These are phyloP conservation scores for Pseudohyphozyma bogoriensis DNA, from an alignment of 768 basidiomycete species.

Conservation along the genomic window DNA sequence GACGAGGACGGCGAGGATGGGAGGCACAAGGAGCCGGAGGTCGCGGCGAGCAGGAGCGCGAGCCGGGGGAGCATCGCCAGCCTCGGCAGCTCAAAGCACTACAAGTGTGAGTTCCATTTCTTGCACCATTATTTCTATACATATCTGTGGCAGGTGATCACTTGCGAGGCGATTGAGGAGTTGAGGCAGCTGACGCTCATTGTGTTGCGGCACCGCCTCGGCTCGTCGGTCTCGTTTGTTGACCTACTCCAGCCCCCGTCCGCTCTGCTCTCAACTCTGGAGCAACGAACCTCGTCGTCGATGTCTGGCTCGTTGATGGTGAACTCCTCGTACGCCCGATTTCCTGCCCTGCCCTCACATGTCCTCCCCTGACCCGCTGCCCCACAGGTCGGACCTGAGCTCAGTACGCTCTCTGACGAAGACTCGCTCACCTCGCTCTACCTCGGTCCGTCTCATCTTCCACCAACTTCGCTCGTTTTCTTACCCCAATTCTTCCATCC, in stretches of 20 bases:
- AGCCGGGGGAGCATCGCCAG: background rate
- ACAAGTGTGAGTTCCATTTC: no score
- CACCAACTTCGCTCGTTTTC: background rate
- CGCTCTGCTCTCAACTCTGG: slow-evolving; percentile 3
- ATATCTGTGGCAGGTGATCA: background rate
- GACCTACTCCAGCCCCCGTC: background rate
- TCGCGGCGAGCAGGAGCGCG: background rate
- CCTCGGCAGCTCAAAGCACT: no score
- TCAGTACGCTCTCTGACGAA: background rate
- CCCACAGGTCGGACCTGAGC: background rate
- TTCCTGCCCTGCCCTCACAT: background rate
- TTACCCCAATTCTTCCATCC: background rate
- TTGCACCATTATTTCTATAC: no score
- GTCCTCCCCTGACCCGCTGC: background rate
- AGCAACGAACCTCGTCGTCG: background rate
- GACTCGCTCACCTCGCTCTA: slow-evolving; percentile 3
- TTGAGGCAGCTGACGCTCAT: background rate
- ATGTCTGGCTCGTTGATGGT: slow-evolving; percentile 15
- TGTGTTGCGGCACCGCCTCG: background rate
- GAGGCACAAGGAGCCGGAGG: background rate
- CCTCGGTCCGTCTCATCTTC: slow-evolving; percentile 7
- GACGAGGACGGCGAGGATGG: background rate
- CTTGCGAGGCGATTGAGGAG: background rate
- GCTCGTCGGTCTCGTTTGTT: background rate
- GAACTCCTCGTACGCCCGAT: slow-evolving; percentile 12